Conservation (phyloP, 805 yeast genomes). For the Suhomyces sp. region DNA sequence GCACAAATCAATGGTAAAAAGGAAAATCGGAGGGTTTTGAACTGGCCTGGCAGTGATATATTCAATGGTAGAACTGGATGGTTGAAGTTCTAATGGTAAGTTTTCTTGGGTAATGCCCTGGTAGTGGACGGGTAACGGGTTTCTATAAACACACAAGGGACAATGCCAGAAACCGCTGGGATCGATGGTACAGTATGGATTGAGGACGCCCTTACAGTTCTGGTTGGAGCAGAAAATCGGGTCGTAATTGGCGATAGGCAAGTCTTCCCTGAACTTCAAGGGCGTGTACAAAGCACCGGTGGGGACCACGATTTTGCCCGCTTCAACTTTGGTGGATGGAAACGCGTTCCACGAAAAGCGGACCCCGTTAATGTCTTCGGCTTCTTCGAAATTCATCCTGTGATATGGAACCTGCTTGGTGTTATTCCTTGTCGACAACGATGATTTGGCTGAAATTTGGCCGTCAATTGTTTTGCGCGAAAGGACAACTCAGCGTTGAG, state of each 20-base stretch:
- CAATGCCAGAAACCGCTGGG: conserved; percentile 82
- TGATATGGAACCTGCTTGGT: background rate
- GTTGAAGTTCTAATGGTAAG: conserved; percentile 76
- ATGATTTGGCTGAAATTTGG: conserved; percentile 4
- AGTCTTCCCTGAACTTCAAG: conserved; percentile 69
- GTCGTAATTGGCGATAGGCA: conserved; percentile 78
- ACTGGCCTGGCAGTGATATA: conserved; percentile 80
- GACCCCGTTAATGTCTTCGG: conserved; percentile 45
- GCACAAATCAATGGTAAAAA: conserved; percentile 84
- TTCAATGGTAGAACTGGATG: conserved; percentile 73
- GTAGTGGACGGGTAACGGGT: conserved; percentile 80
- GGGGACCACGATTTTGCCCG: conserved; percentile 89
- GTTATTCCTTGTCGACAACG: background rate
- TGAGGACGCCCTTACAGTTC: conserved; percentile 79
- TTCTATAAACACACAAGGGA: conserved; percentile 75
- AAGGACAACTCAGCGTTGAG: conserved; percentile 10
- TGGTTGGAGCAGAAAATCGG: conserved; percentile 75
- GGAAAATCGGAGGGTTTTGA: conserved; percentile 78
- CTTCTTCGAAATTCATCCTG: conserved; percentile 40
- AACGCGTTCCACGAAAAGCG: conserved; percentile 61
- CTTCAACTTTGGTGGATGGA: conserved; percentile 86
- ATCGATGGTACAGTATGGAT: conserved; percentile 83
- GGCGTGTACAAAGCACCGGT: conserved; percentile 96
- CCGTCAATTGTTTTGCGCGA: conserved; percentile 4
- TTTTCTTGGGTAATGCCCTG: conserved; percentile 70